phyloP scores from a whole-genome alignment of 1,284 basidiomycete genomes.

The Puccinia triticina region DNA sequence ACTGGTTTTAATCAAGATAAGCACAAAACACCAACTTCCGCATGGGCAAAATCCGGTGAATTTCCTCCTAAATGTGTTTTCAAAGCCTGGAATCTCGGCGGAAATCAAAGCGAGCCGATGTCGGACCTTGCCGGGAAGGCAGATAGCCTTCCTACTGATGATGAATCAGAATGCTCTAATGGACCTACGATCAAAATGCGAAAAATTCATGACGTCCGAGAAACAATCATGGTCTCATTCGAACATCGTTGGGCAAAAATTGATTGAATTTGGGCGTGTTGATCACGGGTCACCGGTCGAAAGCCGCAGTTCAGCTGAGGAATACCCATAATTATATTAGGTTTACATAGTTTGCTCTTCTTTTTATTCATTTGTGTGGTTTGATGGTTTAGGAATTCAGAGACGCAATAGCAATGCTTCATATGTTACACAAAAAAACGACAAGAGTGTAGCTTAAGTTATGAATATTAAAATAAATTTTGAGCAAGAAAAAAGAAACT shows the following conservation, averaged over 20 bases:
- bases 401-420: too few species aligned
- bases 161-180: background rate
- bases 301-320: background rate
- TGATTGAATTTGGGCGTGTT: background rate
- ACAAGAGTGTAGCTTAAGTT: too few species aligned
- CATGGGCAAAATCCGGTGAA: background rate
- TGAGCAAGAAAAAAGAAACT: too few species aligned
- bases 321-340: too few species aligned
- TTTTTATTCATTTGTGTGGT: too few species aligned
- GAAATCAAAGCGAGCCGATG: background rate
- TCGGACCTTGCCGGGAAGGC: background rate
- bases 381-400: too few species aligned
- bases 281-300: background rate
- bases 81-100: too few species aligned
- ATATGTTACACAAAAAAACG: too few species aligned
- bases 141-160: background rate
- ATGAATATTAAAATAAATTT: too few species aligned
- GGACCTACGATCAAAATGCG: constrained; percentile 5
- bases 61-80: background rate
- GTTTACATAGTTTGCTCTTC: too few species aligned
- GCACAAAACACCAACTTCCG: background rate
- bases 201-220: constrained; percentile 22
- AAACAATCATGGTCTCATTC: constrained; percentile 32
- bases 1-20: background rate
- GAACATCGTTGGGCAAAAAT: constrained; percentile 27